Conservation (phyloP, 2,329 filamentous ascomycete species). For the Xylariales sp. region DNA sequence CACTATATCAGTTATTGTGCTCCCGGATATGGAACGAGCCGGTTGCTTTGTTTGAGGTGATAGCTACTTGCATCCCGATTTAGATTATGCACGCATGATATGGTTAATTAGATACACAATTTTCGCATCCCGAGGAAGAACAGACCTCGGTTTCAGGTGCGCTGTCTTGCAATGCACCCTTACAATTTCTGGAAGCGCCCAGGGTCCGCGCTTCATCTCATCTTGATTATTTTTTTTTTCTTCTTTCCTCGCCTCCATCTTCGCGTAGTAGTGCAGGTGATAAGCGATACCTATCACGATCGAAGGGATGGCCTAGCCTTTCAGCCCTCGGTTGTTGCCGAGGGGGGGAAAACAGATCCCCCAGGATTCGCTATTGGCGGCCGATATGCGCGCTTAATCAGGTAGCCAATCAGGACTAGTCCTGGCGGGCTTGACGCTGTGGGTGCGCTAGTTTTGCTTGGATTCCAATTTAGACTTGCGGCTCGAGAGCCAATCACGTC, state of each 20-base stretch:
- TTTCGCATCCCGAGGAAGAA: constrained; percentile 14
- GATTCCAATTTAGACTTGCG: constrained; percentile 24
- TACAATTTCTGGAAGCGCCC: constrained; percentile 37
- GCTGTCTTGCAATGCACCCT: constrained; percentile 18
- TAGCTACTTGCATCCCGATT: background rate
- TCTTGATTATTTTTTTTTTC: too few species aligned
- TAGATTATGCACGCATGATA: background rate
- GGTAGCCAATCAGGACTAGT: background rate
- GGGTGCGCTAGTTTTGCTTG: background rate
- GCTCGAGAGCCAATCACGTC: constrained; percentile 22
- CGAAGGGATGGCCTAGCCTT: background rate
- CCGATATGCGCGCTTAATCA: constrained; percentile 27
- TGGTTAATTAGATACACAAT: constrained; percentile 10
- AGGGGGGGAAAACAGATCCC: constrained; percentile 9
- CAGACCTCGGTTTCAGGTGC: constrained; percentile 31
- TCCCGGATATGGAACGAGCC: too few species aligned
- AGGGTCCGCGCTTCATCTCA: background rate
- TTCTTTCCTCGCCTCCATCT: constrained; percentile 14
- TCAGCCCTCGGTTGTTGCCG: constrained; percentile 30
- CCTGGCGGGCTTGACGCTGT: constrained; percentile 7
- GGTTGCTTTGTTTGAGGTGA: too few species aligned
- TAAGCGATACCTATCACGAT: constrained; percentile 4
- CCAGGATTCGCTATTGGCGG: constrained; percentile 11
- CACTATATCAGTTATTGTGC: background rate
- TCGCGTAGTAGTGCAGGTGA: background rate